Evolutionary conservation across 2,329 filamentous ascomycete genomes (phyloP), one percentile per base, ranked within the genome.

Genomic region (Biscogniauxia marginata): DNA sequence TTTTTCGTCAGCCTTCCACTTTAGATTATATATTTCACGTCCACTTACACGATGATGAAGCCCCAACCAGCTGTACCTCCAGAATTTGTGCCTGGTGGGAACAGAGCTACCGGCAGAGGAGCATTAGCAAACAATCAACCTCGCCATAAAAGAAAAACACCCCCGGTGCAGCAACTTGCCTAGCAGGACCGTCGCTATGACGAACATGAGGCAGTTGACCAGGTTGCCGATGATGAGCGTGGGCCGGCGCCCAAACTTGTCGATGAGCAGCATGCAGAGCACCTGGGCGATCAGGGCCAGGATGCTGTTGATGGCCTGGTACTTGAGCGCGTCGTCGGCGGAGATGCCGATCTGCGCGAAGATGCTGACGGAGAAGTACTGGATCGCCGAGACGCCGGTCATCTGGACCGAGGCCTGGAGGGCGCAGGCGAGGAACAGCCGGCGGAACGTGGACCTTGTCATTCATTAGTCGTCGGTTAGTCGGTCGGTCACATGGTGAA

Each of bases 321-420:
- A 91, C 61, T 87, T 84, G 44, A 92, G 79, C 0, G 89, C 85
- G 23, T 88, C 80, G 51, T 84, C 76, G 20, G 81, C 80, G 0
- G 73, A 70, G 62, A 92, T 91, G 23, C 88, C 88, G 62, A 90
- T 89, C 67, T 89, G 82, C 1, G 72, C 74, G 71, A 88, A 91
- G 62, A 90, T 90, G 2, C 67, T 71, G 18, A 87, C 82, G 0
- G 84, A 86, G 72, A 88, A 91, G 72, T 91, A 92, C 68, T 92
- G 88, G 61, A 91, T 91, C 1, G 86, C 86, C 1, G 80, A 84
- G 0, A 88, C 86, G 61, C 89, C 89, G 0, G 89, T 92, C 86
- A 93, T 90, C 70, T 92, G 89, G 2, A 87, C 79, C 0, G 83
- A 84, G 0, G 85, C 88, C 69, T 92, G 89, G 1, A 91, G 74